A percentile compares a stretch with the other conserved stretches of the same genome.
phyloP scores from a whole-genome alignment of 768 basidiomycete species.

The Boletus patriciae region DNA sequence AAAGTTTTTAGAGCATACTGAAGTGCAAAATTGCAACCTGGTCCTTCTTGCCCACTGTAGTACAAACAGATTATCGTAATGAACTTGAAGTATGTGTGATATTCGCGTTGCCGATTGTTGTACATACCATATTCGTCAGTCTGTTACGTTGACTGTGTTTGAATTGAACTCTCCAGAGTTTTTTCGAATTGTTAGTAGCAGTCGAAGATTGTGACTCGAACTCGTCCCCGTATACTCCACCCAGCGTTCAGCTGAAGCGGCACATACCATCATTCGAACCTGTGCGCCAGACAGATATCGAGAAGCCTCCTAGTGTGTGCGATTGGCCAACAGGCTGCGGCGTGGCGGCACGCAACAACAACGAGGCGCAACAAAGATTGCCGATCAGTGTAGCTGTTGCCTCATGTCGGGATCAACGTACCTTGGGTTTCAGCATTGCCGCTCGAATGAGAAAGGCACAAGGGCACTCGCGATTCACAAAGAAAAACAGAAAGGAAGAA shows the following conservation, averaged over 20 bases:
- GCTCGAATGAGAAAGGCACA: background rate
- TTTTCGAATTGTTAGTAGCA: no score
- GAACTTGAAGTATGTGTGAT: no score
- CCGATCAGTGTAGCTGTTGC: background rate
- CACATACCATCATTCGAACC: background rate
- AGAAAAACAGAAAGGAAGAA: background rate
- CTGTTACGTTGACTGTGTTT: no score
- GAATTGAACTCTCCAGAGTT: no score
- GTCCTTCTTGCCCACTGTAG: no score
- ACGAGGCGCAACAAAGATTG: background rate
- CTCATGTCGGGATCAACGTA: background rate
- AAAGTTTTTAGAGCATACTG: no score
- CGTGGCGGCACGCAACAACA: background rate
- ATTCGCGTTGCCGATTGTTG: background rate
- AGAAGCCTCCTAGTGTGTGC: background rate
- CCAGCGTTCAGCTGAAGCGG: no score
- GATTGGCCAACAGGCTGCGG: no score
- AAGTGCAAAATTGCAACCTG: no score
- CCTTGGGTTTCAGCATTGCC: background rate
- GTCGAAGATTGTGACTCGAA: background rate
- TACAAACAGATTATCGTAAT: background rate
- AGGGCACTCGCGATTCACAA: background rate
- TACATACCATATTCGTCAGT: no score
- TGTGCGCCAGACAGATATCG: background rate
- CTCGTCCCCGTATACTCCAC: background rate